Percentiles rank a stretch among this genome's conserved stretches.
These are phyloP conservation scores for Plectosphaerella plurivora DNA, from an alignment of 2,329 filamentous ascomycete genomes.

Conservation along the genomic window DNA sequence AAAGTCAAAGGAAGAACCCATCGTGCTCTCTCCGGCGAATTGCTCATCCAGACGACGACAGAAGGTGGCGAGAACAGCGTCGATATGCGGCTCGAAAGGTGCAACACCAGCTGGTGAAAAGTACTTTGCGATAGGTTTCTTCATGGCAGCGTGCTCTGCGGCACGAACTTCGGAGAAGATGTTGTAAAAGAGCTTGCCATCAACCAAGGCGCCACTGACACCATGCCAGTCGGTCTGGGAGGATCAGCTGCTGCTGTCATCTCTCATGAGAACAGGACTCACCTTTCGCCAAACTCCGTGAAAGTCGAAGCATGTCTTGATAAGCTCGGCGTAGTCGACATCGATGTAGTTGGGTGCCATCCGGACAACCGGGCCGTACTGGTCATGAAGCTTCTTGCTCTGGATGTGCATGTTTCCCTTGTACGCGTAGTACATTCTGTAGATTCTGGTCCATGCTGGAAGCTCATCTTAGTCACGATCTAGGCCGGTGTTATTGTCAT, in stretches of 20 bases:
- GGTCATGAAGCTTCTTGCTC: constrained; percentile 20
- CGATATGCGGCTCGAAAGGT: constrained; percentile 21
- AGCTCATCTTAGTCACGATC: neutral
- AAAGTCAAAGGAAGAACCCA: neutral
- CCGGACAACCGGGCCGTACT: constrained; percentile 24
- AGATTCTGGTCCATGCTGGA: constrained; percentile 19
- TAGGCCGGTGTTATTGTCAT: neutral
- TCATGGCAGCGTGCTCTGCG: constrained; percentile 24
- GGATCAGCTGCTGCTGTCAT: neutral
- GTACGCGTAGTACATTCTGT: constrained; percentile 17
- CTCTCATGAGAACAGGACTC: neutral
- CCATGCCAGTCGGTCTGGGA: constrained; percentile 30
- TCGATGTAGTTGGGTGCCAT: constrained; percentile 23
- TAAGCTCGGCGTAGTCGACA: constrained; percentile 18
- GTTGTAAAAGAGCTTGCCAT: constrained; percentile 28
- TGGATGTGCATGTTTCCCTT: constrained; percentile 13
- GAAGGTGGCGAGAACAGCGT: constrained; percentile 22
- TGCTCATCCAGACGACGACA: constrained; percentile 18
- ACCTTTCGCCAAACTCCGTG: constrained; percentile 15
- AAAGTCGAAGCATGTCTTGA: constrained; percentile 20
- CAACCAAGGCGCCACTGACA: constrained; percentile 24
- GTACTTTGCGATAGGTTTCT: constrained; percentile 29
- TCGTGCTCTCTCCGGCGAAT: constrained; percentile 16
- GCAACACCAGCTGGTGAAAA: constrained; percentile 22
- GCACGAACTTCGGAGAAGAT: constrained; percentile 15